phyloP scores from a whole-genome alignment of 148 eudicot species.

The Simmondsia chinensis region DNA sequence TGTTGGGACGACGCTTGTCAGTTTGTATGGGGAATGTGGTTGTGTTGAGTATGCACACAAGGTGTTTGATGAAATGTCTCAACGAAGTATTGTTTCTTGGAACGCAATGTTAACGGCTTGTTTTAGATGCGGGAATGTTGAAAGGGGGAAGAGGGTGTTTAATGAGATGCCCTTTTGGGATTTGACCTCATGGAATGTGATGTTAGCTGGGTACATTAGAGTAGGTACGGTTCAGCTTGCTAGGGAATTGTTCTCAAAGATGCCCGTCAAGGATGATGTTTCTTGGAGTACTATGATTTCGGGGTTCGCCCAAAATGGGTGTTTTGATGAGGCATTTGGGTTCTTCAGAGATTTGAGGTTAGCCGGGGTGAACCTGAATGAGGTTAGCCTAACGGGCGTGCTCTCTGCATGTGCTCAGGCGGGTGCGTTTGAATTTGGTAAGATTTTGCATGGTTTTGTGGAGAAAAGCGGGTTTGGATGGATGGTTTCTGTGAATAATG shows the following conservation, averaged over 20 bases:
- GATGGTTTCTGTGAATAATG: constrained; percentile 38
- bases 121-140: constrained; percentile 34
- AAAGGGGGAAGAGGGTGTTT: constrained; percentile 25
- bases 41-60: constrained; percentile 26
- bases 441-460: constrained; percentile 36
- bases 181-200: constrained; percentile 37
- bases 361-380: constrained; percentile 33
- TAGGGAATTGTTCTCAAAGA: constrained; percentile 27
- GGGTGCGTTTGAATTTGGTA: constrained; percentile 44
- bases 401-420: constrained; percentile 55
- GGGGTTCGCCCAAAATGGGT: constrained; percentile 42
- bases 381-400: constrained; percentile 43
- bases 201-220: constrained; percentile 44
- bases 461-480: constrained; percentile 36
- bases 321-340: constrained; percentile 41
- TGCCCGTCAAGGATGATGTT: constrained; percentile 47
- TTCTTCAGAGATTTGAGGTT: constrained; percentile 29
- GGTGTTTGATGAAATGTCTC: constrained; percentile 56
- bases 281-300: constrained; percentile 61
- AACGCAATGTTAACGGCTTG: constrained; percentile 53
- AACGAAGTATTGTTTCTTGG: constrained; percentile 56
- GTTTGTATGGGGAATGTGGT: constrained; percentile 55
- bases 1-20: constrained; percentile 53
- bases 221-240: constrained; percentile 35
- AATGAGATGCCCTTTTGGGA: constrained; percentile 30